Base-by-base conservation (phyloP, 1,139 yeast species). In the Debaryomycetaceae sp. region DNA sequence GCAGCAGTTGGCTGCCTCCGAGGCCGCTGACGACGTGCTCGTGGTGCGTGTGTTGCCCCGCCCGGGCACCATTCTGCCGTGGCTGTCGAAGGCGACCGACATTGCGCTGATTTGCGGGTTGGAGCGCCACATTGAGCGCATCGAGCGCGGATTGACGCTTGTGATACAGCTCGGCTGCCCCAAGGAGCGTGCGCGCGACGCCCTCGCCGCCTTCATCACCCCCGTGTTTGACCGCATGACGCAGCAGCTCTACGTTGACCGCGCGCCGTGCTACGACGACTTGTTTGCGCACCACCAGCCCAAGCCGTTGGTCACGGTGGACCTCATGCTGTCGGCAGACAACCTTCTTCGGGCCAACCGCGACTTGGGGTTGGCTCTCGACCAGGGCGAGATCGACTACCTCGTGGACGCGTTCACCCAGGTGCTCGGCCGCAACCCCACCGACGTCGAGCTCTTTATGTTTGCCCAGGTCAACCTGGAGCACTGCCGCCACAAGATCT, bases 381-480 rank as follows among this genome's bases (percentile, higher is more conserved):
- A 93, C 56, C 68, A 74, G 39, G 95, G 95, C 36, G 99, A 93
- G 64, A 85, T 91, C 45, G 86, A 83, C 30, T 93, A 93, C 58
- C 74, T 93, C 51, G 71, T 77, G 40, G 70, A 78, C 33, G 94
- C 96, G 2, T 93, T 91, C 63, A 74, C 69, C 34, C 65, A 76
- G 23, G 70, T 69, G 24, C 73, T 91, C 43, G 82, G 85, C 30
- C 78, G 98, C 58, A 86, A 89, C 54, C 98, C 98, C 32, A 91
- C 98, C 18, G 98, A 93, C 56, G 97, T 89, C 16, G 99, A 93
- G 59, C 70, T 93, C 44, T 93, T 93, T 62, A 93, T 93, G 97
- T 93, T 93, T 67, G 98, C 98, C 29, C 99, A 93, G 63, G 98
- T 93, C 46, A 93, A 93, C 65, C 88, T 97, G 14, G 99, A 93